phyloP scores from a whole-genome alignment of 2,329 filamentous ascomycete species.

The Alternaria angustiovoidea region DNA sequence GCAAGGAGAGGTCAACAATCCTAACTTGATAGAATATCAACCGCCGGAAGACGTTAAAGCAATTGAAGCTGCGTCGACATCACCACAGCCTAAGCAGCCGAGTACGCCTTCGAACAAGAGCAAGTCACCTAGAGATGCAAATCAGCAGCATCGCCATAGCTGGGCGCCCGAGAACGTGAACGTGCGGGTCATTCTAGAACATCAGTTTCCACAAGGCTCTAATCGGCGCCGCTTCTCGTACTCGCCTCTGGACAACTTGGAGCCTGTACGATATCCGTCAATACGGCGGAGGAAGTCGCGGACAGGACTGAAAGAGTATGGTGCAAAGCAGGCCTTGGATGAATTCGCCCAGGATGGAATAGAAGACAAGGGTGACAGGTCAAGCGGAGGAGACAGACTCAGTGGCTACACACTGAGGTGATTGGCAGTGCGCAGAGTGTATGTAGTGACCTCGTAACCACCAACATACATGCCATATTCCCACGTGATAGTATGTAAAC shows the following conservation, averaged over 20 bases:
- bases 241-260: slow-evolving; percentile 24
- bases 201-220: slow-evolving; percentile 22
- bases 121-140: slow-evolving; percentile 9
- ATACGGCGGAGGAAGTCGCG: slow-evolving; percentile 36
- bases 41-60: slow-evolving; percentile 9
- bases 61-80: slow-evolving; percentile 13
- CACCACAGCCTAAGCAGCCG: slow-evolving; percentile 10
- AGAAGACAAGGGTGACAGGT: slow-evolving; percentile 7
- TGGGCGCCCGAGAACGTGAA: slow-evolving; percentile 40
- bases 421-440: background rate
- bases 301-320: slow-evolving; percentile 35
- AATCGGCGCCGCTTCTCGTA: slow-evolving; percentile 32
- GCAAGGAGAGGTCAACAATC: slow-evolving; percentile 6
- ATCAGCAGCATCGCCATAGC: slow-evolving; percentile 20
- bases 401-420: background rate
- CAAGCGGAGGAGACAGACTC: slow-evolving; percentile 3
- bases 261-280: slow-evolving; percentile 28
- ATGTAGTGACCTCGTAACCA: background rate
- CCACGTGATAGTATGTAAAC: background rate
- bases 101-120: slow-evolving; percentile 13
- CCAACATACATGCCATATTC: background rate
- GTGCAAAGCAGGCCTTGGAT: slow-evolving; percentile 34
- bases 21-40: slow-evolving; percentile 4
- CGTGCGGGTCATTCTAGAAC: slow-evolving; percentile 40
- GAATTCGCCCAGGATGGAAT: slow-evolving; percentile 20